Base-by-base conservation (phyloP, 2,329 filamentous ascomycete species). In the Neonectria magnoliae region DNA sequence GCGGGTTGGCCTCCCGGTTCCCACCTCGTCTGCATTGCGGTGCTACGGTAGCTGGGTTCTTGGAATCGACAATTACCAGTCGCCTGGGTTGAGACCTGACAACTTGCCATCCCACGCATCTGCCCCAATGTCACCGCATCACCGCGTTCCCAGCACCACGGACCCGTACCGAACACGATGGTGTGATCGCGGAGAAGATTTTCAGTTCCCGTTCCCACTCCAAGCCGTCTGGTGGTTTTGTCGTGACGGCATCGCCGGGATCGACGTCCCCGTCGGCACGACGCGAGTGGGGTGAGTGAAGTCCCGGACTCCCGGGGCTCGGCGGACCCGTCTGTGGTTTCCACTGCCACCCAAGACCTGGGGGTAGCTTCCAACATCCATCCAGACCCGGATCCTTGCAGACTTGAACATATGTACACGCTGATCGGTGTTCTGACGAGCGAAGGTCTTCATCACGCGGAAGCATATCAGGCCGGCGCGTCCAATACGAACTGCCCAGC, bases 381-480 rank as follows among this genome's bases (percentile, higher is more conserved):
- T 6, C 25, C 16, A 29, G 45, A 25, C 7, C 3, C 6, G 18
- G 5, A n/a, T 29, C 27, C 14, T 48, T 29, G 45, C n/a, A 29
- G 45, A 4, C 22, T n/a, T 18, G 45, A 25, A 25, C 25, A 25
- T 18, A 2, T 33, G 31, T 36, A 36, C 33, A 36, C 16, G 33
- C 13, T 13, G 13, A 36, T 16, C 13, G 33, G 13, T 16, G 33
- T 36, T 36, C 33, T 36, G 33, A 16, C 33, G 33, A 36, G 33
- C 5, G 11, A 36, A 2, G 33, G 33, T 14, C 33, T 20, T 50
- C 10, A n/a, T n/a, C 47, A 50, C 48, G 48, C 48, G 27, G n/a
- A 22, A 51, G 36, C 47, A 59, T 45, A 45, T 58, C 38, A 53
- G 33, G 27, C 47, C 18, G 42, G 55, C 11, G 14, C 42, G 7